Percentiles rank a stretch among this genome's conserved stretches.
These are phyloP conservation scores for Albizia julibrissin DNA, from an alignment of 306 rosid genomes.

Conservation along the genomic window DNA sequence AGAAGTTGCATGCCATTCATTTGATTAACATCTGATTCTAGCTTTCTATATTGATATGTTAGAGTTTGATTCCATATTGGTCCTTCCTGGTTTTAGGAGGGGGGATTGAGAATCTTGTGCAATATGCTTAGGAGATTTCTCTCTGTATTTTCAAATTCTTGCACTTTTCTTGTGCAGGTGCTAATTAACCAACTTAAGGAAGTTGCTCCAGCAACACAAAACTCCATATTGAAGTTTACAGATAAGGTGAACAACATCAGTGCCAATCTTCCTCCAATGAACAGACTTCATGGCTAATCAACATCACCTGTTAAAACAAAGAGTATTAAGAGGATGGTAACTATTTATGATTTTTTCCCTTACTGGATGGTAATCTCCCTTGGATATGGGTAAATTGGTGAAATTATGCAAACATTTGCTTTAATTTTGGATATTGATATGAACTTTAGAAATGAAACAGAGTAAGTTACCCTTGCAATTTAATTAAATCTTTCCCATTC, in stretches of 20 bases:
- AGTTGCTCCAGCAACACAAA: slow-evolving; percentile 92
- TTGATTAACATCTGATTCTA: slow-evolving; percentile 29
- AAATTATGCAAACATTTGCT: not conserved
- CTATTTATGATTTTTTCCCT: slow-evolving; percentile 4
- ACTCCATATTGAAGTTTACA: slow-evolving; percentile 92
- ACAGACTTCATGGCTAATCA: slow-evolving; percentile 63
- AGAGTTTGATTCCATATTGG: not conserved
- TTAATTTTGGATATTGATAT: not conserved
- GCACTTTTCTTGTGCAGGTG: slow-evolving; percentile 55
- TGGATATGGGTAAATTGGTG: not conserved
- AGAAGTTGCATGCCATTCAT: slow-evolving; percentile 19
- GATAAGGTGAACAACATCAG: slow-evolving; percentile 79
- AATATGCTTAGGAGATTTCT: not conserved
- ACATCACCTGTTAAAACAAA: slow-evolving; percentile 76
- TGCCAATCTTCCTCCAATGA: slow-evolving; percentile 67
- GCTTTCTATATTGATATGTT: not conserved
- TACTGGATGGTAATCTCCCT: not conserved
- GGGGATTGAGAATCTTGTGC: slow-evolving; percentile 22
- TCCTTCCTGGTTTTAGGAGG: not conserved
- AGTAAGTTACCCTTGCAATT: not conserved
- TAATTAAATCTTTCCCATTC: not conserved
- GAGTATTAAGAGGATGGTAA: slow-evolving; percentile 84
- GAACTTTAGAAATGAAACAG: not conserved
- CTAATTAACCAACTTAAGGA: slow-evolving; percentile 97
- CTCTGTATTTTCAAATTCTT: not conserved